Conservation (phyloP, 371 early-diverging fungal genomes). For the Fennellomyces sp. region DNA sequence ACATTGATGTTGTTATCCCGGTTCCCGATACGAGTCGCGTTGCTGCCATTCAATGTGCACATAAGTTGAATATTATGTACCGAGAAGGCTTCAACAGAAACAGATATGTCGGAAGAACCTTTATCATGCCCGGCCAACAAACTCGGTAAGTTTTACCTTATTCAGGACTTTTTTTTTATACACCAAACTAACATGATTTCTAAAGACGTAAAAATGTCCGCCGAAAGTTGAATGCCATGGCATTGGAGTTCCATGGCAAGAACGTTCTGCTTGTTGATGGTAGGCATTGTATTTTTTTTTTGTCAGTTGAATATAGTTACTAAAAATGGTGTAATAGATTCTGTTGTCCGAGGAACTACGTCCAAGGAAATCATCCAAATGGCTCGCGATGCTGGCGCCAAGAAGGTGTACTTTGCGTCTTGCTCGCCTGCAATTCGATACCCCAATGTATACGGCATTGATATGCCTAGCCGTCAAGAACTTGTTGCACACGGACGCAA, state of each 20-base stretch:
- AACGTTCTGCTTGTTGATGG: conserved; percentile 96
- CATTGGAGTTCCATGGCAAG: conserved; percentile 92
- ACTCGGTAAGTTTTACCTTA: conserved; percentile 24
- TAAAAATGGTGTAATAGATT: conserved; percentile 60
- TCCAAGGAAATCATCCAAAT: conserved; percentile 97
- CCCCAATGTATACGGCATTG: conserved; percentile 99
- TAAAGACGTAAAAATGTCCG: conserved; percentile 89
- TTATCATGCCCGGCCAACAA: conserved; percentile 98
- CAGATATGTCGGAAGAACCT: conserved; percentile 96
- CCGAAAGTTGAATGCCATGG: conserved; percentile 97
- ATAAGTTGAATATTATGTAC: conserved; percentile 83
- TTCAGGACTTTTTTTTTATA: background rate
- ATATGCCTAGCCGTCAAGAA: conserved; percentile 95
- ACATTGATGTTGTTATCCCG: conserved; percentile 98
- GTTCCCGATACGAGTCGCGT: conserved; percentile 95
- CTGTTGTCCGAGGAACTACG: conserved; percentile 97
- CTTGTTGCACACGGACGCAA: conserved; percentile 84
- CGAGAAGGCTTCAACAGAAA: conserved; percentile 99
- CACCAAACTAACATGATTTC: background rate
- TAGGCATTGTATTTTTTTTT: too few species aligned
- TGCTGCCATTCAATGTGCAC: conserved; percentile 90
- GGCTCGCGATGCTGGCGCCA: conserved; percentile 97
- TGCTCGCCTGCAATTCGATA: conserved; percentile 94
- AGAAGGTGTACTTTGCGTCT: conserved; percentile 97
- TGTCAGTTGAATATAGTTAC: conserved; percentile 5